These are phyloP conservation scores for Acephala macrosclerotiorum DNA, from an alignment of 2,329 filamentous ascomycete genomes.

Conservation along the genomic window DNA sequence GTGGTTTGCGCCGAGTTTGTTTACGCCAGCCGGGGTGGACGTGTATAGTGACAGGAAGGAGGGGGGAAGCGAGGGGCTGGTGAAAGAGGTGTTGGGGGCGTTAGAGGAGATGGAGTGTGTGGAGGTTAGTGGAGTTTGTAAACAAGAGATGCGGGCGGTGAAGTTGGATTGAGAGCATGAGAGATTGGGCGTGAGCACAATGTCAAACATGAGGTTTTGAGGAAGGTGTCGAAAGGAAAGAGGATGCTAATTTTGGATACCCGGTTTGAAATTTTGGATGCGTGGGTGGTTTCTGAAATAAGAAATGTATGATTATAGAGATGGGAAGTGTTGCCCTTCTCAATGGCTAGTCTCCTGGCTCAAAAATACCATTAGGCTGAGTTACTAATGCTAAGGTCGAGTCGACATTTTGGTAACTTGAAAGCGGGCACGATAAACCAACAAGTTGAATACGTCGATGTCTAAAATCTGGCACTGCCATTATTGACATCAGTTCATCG, in stretches of 20 bases:
- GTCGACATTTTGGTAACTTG: background rate
- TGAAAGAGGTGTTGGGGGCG: conserved; percentile 61
- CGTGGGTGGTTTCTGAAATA: no score
- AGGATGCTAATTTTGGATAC: no score
- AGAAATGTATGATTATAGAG: no score
- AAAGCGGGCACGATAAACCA: background rate
- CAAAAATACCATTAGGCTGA: background rate
- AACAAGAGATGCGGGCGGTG: conserved; percentile 56
- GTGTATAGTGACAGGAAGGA: conserved; percentile 72
- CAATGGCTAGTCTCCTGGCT: no score
- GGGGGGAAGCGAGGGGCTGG: conserved; percentile 65
- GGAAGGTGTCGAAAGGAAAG: no score
- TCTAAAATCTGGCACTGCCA: background rate
- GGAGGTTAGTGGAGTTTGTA: conserved; percentile 61
- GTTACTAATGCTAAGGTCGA: background rate
- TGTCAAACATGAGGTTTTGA: no score
- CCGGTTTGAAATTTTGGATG: no score
- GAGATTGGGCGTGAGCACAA: background rate
- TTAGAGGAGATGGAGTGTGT: conserved; percentile 58
- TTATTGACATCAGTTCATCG: conserved; percentile 9
- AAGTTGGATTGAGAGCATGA: conserved; percentile 35
- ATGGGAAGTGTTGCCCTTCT: no score
- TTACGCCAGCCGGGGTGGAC: conserved; percentile 84
- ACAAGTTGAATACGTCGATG: background rate
- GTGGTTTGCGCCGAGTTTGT: conserved; percentile 83